Evolutionary conservation across 2,329 filamentous ascomycete species (phyloP).

Genomic region (Aspergillus sp.): DNA sequence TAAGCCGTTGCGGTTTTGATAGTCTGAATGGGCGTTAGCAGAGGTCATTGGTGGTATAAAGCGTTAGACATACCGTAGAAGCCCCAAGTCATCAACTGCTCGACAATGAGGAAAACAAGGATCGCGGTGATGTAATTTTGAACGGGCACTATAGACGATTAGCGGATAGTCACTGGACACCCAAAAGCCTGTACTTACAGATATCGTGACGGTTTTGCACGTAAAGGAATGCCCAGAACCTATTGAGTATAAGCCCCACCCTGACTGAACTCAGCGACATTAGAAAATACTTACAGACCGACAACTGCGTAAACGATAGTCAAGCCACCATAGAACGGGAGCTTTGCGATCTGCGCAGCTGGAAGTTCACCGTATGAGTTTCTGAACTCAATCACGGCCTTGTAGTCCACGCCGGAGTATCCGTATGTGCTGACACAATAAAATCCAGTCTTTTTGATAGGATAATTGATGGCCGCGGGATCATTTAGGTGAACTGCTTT

Average conservation of each 20-base stretch:
- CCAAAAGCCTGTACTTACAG: slow-evolving; percentile 50
- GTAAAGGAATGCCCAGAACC: slow-evolving; percentile 93
- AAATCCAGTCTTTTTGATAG: slow-evolving; percentile 87
- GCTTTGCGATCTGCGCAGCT: slow-evolving; percentile 91
- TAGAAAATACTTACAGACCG: slow-evolving; percentile 56
- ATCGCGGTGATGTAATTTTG: slow-evolving; percentile 99
- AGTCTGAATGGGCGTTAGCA: slow-evolving; percentile 63
- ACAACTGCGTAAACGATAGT: slow-evolving; percentile 92
- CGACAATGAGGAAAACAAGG: slow-evolving; percentile 86
- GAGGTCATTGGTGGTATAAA: neutral
- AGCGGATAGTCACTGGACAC: slow-evolving; percentile 27
- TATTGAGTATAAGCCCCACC: slow-evolving; percentile 36
- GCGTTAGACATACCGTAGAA: slow-evolving; percentile 71
- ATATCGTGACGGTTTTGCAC: slow-evolving; percentile 94
- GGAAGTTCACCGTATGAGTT: slow-evolving; percentile 96
- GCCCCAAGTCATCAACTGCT: slow-evolving; percentile 98
- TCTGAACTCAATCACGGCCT: slow-evolving; percentile 82
- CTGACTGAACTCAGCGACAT: neutral
- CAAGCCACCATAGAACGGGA: slow-evolving; percentile 94
- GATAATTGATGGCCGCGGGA: slow-evolving; percentile 72
- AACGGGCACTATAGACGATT: slow-evolving; percentile 68
- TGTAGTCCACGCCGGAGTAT: slow-evolving; percentile 69
- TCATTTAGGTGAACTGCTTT: slow-evolving; percentile 80
- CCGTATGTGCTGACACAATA: slow-evolving; percentile 85
- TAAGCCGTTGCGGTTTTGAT: slow-evolving; percentile 84